These are phyloP conservation scores for Novymonas esmeraldas DNA, from an alignment of 208 protist species.

Conservation along the genomic window DNA sequence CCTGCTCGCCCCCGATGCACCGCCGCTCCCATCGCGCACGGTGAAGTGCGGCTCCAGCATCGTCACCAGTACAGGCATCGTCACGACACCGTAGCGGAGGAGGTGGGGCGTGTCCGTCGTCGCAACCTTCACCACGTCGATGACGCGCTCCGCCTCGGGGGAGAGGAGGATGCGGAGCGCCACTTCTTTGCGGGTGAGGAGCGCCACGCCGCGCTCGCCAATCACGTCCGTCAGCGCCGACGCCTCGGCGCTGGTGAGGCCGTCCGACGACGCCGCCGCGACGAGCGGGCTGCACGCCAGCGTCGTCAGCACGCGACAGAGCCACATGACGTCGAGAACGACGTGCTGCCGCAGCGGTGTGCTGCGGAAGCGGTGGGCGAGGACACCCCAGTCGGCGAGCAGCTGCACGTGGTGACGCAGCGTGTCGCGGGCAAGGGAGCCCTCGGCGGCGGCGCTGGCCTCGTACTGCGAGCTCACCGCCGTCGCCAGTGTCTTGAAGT, in stretches of 20 bases:
- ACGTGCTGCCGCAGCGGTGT: conserved; percentile 48
- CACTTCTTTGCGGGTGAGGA: conserved; percentile 3
- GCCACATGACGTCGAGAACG: conserved; percentile 71
- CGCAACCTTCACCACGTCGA: conserved; percentile 31
- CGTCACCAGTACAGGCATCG: conserved; percentile 20
- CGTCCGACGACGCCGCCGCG: conserved; percentile 9
- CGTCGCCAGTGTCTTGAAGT: conserved; percentile 64
- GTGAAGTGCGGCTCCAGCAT: conserved; percentile 31
- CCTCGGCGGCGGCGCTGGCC: background rate
- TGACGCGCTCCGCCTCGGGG: conserved; percentile 10
- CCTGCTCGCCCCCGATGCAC: background rate
- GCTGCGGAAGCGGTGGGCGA: conserved; percentile 70
- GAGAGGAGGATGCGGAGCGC: conserved; percentile 21
- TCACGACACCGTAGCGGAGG: conserved; percentile 25
- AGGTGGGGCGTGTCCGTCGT: conserved; percentile 36
- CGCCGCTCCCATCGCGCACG: background rate
- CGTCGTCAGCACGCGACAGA: conserved; percentile 38
- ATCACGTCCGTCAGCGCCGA: conserved; percentile 5
- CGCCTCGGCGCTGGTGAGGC: background rate
- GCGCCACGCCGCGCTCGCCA: background rate
- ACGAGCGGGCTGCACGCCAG: conserved; percentile 34
- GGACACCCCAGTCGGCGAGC: conserved; percentile 56
- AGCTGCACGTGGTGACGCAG: conserved; percentile 79
- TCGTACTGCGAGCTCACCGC: conserved; percentile 51
- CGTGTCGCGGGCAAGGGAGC: conserved; percentile 26